Evolutionary conservation across 495 filamentous ascomycete species (phyloP).

Genomic region (Tuber calosporum): DNA sequence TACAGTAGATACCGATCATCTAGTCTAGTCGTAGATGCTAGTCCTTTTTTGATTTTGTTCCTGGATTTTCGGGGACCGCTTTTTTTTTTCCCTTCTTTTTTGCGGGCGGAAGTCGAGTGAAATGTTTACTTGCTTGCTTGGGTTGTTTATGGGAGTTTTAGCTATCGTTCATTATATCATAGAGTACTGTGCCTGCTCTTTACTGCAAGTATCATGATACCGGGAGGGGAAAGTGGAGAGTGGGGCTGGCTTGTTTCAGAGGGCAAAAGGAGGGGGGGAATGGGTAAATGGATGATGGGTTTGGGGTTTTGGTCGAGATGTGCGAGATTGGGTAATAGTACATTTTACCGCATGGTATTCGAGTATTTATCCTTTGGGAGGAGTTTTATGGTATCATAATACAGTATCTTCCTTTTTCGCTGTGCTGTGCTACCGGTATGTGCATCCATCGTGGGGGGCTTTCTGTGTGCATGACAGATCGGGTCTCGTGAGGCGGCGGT

Average conservation of each 20-base stretch:
- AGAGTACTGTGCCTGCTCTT: neutral
- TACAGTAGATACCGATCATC: too few relatives aligned
- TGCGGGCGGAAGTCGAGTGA: neutral
- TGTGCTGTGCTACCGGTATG: slow-evolving; percentile 3
- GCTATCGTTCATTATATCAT: too few relatives aligned
- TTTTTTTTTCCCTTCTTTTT: neutral
- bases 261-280: neutral
- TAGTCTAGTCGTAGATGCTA: too few relatives aligned
- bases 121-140: neutral
- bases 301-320: neutral
- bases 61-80: neutral
- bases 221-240: neutral
- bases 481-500: neutral
- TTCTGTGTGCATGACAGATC: neutral
- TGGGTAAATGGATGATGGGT: neutral
- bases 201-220: neutral
- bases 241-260: neutral
- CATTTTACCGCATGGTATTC: too few relatives aligned
- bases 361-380: too few relatives aligned
- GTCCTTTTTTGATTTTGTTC: neutral
- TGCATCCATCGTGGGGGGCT: neutral
- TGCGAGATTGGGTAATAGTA: neutral
- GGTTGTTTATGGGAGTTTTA: neutral
- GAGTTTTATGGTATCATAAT: neutral
- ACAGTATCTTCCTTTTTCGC: slow-evolving; percentile 1